Base-by-base conservation (phyloP, 2,329 filamentous ascomycete genomes). In the Aspergillus aculeatus region DNA sequence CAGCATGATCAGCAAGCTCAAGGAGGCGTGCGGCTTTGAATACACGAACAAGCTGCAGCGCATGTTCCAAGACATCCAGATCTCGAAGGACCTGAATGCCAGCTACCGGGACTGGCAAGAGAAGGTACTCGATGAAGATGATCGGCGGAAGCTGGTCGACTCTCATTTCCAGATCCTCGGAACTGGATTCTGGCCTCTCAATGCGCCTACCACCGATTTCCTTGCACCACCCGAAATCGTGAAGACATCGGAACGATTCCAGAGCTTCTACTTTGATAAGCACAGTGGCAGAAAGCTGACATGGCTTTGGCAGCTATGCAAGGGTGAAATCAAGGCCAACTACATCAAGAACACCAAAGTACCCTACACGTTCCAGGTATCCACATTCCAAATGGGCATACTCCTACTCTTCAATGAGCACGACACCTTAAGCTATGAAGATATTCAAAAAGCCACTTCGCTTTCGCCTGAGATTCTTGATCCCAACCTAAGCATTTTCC, bases 11-110 rank as follows among this genome's bases (percentile, higher is more conserved):
- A 93, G 91, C 81, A 99, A 98, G 80, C 83, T 99, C 66, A 99
- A 99, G 81, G 95, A 99, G 73, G 94, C 95, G 0, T 98, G 95
- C 72, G 95, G 95, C 70, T 99, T 97, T 68, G 95, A 99, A 76
- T 99, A 99, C 79, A 99, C 95, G 68, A 99, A 98, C 83, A 98
- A 98, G 81, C 85, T 99, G 50, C 94, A 98, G 80, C 92, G 96
- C 72, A 99, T 99, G 95, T 99, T 98, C 85, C 94, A 98, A 76
- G 95, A 99, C 73, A 97, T 99, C 82, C 95, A 99, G 76, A 96
- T 96, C 54, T 98, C 94, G 64, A 97, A 97, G 79, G 95, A 99
- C 78, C 84, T 99, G 50, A 99, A 99, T 77, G 85, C 86, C 51
- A 88, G 89, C 31, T 99, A 96, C 82, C 89, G 91, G 70, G 91